Evolutionary conservation across 208 protist genomes (phyloP), one percentile per base, ranked within the genome.

Genomic region (Trypanosoma grayi): DNA sequence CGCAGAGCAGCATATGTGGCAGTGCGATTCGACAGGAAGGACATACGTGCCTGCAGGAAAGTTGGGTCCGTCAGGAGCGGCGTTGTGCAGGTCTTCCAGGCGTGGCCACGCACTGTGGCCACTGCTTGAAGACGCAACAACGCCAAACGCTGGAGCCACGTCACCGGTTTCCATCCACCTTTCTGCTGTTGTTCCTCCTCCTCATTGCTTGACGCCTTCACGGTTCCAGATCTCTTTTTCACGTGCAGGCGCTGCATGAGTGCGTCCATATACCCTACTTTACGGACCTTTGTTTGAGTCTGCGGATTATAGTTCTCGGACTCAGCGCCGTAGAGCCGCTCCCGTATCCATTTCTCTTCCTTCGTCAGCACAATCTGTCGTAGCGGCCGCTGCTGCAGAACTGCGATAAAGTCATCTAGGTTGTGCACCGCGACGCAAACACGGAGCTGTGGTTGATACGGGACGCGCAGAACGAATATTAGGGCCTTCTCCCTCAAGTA

Each of bases 361-460:
- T 58, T 57, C 7, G 76, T 77, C 10, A 68, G 69, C 33, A 79
- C 43, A 37, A 80, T 63, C 10, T 54, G 56, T 39, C 53, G 24
- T 28, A 91, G 31, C 0, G 75, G 77, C 6, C 48, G 48, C 52
- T 81, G 70, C 6, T 71, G 66, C 33, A 91, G 56, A 9, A 91
- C 44, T 30, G 74, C 66, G 55, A 91, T 37, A 16, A 91, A 70
- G 56, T 91, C 84, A 51, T 85, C 70, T 27, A 91, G 33, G 68
- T 85, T 81, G 61, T 87, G 84, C 11, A 91, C 55, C 1, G 80
- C 84, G 16, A 87, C 67, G 44, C 77, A 83, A 39, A 91, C 75
- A 36, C 80, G 82, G 54, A 91, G 72, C 34, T 79, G 61, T 37
- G 77, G 80, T 7, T 65, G 54, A 50, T 85, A 80, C 13, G 84